Conservation (phyloP, 306 rosid species). For the Lathyrus oleraceus region DNA sequence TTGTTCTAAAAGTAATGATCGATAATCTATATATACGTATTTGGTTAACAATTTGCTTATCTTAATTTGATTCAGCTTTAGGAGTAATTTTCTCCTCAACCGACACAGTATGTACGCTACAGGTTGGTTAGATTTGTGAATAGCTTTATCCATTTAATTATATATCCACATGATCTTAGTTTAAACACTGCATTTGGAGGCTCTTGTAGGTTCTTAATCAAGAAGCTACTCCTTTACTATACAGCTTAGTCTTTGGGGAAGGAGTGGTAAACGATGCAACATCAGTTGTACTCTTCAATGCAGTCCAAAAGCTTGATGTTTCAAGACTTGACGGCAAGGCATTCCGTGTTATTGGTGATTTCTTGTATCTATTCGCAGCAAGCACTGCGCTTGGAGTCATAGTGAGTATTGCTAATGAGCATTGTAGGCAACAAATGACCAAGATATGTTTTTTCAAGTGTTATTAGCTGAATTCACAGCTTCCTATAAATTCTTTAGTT, state of each 20-base stretch:
- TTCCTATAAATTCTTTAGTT: constrained; percentile 15
- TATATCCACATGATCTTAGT: constrained; percentile 10
- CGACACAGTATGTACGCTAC: constrained; percentile 91
- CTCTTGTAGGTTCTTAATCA: constrained; percentile 74
- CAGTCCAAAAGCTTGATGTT: constrained; percentile 78
- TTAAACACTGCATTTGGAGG: constrained; percentile 15
- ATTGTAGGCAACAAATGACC: not conserved
- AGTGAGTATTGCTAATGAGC: constrained; percentile 48
- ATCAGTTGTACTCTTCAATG: constrained; percentile 86
- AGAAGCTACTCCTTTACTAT: constrained; percentile 85
- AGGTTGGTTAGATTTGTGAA: constrained; percentile 59
- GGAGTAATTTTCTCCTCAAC: constrained; percentile 92
- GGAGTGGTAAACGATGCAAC: constrained; percentile 97
- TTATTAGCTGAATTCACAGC: not conserved
- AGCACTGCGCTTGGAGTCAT: constrained; percentile 77
- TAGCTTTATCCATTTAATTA: constrained; percentile 34
- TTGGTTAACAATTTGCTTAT: constrained; percentile 29
- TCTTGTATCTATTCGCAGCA: constrained; percentile 69
- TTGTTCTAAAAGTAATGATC: not conserved
- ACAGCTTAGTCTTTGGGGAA: constrained; percentile 95
- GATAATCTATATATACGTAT: not conserved
- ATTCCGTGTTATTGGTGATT: constrained; percentile 58
- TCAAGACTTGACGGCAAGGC: constrained; percentile 38
- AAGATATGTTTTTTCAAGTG: not conserved
- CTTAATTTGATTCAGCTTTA: constrained; percentile 58